Conservation (phyloP, 208 protist species). For the Porcisia hertigi region DNA sequence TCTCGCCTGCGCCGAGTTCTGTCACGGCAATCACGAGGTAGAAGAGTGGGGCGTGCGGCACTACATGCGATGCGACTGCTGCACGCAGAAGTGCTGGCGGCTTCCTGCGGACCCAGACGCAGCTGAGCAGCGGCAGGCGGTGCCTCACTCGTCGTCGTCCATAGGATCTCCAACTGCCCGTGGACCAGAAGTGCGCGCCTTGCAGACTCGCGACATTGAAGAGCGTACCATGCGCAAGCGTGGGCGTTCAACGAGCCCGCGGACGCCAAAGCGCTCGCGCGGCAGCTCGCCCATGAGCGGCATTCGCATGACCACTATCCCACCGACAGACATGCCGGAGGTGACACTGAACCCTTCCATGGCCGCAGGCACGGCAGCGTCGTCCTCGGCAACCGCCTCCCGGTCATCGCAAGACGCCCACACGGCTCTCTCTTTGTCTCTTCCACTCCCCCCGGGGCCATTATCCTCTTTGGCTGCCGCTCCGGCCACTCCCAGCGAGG, state of each 20-base stretch:
- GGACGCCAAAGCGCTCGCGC: constrained; percentile 43
- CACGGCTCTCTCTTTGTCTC: not conserved
- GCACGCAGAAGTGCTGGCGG: constrained; percentile 75
- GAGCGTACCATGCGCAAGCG: constrained; percentile 40
- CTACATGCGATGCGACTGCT: constrained; percentile 90
- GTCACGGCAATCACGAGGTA: constrained; percentile 75
- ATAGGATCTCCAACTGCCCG: not conserved
- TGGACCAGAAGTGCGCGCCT: not conserved
- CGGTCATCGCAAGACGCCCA: not conserved
- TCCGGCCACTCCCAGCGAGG: not conserved
- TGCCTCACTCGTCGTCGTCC: not conserved
- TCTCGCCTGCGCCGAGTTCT: constrained; percentile 82
- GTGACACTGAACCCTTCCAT: constrained; percentile 21
- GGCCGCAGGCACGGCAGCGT: not conserved
- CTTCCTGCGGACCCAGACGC: constrained; percentile 4
- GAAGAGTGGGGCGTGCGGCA: constrained; percentile 86
- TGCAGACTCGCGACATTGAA: constrained; percentile 20
- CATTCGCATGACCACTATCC: constrained; percentile 33
- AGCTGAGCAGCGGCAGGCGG: not conserved
- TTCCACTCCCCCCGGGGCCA: not conserved
- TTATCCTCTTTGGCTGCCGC: not conserved
- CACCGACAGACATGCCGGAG: constrained; percentile 37
- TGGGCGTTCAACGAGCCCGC: constrained; percentile 48
- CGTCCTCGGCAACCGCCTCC: not conserved
- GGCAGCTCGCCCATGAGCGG: constrained; percentile 40